These are phyloP conservation scores for Penicillium nucicola DNA, from an alignment of 495 filamentous ascomycete genomes.

Conservation along the genomic window DNA sequence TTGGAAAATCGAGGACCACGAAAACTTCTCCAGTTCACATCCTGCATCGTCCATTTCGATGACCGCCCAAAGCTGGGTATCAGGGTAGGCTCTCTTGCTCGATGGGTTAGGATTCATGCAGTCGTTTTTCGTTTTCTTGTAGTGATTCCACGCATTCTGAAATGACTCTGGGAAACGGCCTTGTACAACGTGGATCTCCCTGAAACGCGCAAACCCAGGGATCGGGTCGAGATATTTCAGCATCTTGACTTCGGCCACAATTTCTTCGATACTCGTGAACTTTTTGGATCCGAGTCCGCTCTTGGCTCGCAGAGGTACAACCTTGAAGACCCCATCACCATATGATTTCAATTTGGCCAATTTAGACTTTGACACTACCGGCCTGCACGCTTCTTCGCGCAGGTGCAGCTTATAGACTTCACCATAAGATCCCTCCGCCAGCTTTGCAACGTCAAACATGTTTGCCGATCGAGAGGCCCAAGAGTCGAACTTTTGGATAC, in stretches of 20 bases:
- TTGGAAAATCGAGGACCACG: conserved; percentile 52
- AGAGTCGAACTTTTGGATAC: conserved; percentile 39
- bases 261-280: conserved; percentile 49
- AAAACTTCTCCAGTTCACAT: conserved; percentile 64
- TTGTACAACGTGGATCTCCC: conserved; percentile 69
- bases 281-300: conserved; percentile 44
- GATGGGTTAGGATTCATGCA: conserved; percentile 64
- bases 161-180: conserved; percentile 64
- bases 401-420: conserved; percentile 48
- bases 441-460: conserved; percentile 43
- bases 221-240: conserved; percentile 73
- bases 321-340: conserved; percentile 48
- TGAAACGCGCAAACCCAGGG: conserved; percentile 90
- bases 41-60: conserved; percentile 89
- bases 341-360: conserved; percentile 37
- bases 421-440: conserved; percentile 52
- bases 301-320: conserved; percentile 46
- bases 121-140: conserved; percentile 56
- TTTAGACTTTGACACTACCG: conserved; percentile 40
- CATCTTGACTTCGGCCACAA: conserved; percentile 67
- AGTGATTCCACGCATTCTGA: conserved; percentile 62
- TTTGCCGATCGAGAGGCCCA: conserved; percentile 42
- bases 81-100: conserved; percentile 54
- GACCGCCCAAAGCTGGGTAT: conserved; percentile 72
- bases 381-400: conserved; percentile 33